phyloP scores from a whole-genome alignment of 2,329 filamentous ascomycete genomes.

The Pezicula neosporulosa region DNA sequence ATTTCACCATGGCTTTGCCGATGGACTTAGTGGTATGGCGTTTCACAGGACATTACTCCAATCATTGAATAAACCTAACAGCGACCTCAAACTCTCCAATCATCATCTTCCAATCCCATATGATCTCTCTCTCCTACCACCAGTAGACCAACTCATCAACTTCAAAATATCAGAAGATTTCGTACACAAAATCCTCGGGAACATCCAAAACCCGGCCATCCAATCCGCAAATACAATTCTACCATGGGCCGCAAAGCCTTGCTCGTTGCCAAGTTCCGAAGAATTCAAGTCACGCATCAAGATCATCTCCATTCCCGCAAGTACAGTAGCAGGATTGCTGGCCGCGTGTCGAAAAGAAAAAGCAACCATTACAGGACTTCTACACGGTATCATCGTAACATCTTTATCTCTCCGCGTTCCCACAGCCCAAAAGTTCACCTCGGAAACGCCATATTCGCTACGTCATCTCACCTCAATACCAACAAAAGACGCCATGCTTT shows the following conservation, averaged over 20 bases:
- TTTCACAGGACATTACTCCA: slow-evolving; percentile 47
- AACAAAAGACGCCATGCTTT: slow-evolving; percentile 22
- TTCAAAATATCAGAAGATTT: slow-evolving; percentile 36
- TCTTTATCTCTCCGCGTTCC: slow-evolving; percentile 38
- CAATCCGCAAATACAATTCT: slow-evolving; percentile 25
- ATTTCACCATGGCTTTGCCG: slow-evolving; percentile 50
- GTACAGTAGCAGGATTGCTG: slow-evolving; percentile 3
- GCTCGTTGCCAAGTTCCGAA: slow-evolving; percentile 30
- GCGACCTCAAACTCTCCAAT: slow-evolving; percentile 3
- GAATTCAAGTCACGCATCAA: slow-evolving; percentile 6
- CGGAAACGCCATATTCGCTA: slow-evolving; percentile 41
- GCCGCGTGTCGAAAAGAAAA: slow-evolving; percentile 23
- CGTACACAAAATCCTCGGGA: slow-evolving; percentile 38
- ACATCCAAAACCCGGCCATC: slow-evolving; percentile 35
- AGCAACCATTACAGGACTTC: slow-evolving; percentile 44
- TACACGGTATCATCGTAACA: slow-evolving; percentile 42
- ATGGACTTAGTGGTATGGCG: slow-evolving; percentile 44
- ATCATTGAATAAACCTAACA: slow-evolving; percentile 32
- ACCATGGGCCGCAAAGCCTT: slow-evolving; percentile 36
- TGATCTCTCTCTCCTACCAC: slow-evolving; percentile 15
- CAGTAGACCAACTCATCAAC: slow-evolving; percentile 17
- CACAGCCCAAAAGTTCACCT: slow-evolving; percentile 31
- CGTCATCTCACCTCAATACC: slow-evolving; percentile 32
- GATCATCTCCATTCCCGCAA: slow-evolving; percentile 7
- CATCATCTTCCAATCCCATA: slow-evolving; percentile 28